A percentile compares a stretch with the other conserved stretches of the same genome.
phyloP scores from a whole-genome alignment of 495 filamentous ascomycete genomes.

The Hypoxylon subgilvum region DNA sequence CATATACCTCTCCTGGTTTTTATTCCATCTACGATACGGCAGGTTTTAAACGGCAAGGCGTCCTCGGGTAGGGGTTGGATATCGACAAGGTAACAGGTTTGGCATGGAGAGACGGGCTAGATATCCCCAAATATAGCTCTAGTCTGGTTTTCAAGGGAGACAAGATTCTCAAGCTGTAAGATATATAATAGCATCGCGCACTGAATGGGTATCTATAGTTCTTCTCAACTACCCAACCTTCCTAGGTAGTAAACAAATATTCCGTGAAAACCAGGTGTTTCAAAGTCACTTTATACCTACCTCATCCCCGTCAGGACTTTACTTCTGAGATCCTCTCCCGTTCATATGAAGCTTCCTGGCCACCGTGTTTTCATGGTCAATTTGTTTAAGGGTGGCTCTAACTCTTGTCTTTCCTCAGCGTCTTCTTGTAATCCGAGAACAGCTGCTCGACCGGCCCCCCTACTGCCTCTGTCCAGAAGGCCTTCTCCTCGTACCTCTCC shows the following conservation, averaged over 20 bases:
- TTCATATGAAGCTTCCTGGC: not conserved
- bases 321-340: not conserved
- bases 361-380: not conserved
- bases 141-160: slow-evolving; percentile 12
- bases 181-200: slow-evolving; percentile 15
- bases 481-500: slow-evolving; percentile 61
- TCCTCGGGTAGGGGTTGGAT: slow-evolving; percentile 19
- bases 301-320: not conserved
- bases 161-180: not conserved
- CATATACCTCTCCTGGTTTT: slow-evolving; percentile 3
- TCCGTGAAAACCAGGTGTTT: not conserved
- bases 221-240: slow-evolving; percentile 16
- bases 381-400: not conserved
- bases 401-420: slow-evolving; percentile 30
- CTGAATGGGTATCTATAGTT: slow-evolving; percentile 27
- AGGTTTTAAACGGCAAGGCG: slow-evolving; percentile 27
- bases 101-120: slow-evolving; percentile 17
- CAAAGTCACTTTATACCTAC: too few relatives aligned
- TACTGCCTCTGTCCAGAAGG: slow-evolving; percentile 76
- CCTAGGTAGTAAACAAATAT: not conserved
- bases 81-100: slow-evolving; percentile 16
- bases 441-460: slow-evolving; percentile 68
- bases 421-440: slow-evolving; percentile 71
- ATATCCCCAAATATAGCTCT: slow-evolving; percentile 13
- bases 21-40: slow-evolving; percentile 21